phyloP scores from a whole-genome alignment of 441 rosid species.

The Bocquillonia castaneifolia region DNA sequence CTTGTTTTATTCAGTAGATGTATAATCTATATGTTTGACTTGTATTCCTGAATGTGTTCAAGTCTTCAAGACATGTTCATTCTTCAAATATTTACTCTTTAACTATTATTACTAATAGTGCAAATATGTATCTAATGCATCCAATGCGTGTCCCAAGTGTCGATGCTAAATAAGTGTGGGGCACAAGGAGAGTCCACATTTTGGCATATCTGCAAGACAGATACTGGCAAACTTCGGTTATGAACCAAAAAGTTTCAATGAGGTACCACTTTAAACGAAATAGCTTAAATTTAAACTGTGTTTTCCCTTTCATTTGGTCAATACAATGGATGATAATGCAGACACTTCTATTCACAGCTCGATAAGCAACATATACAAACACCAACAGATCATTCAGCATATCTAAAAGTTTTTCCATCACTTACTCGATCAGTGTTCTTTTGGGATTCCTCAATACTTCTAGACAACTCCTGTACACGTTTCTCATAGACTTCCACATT shows the following conservation, averaged over 20 bases:
- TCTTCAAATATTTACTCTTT: not conserved
- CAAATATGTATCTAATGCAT: not conserved
- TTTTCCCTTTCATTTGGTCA: not conserved
- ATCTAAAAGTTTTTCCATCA: not conserved
- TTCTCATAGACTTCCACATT: constrained; percentile 65
- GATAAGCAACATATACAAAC: not conserved
- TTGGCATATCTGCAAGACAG: too few relatives aligned
- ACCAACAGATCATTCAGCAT: not conserved
- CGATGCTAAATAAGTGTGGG: not conserved
- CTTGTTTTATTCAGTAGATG: not conserved
- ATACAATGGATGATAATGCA: not conserved
- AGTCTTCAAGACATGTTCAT: not conserved
- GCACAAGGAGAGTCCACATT: not conserved
- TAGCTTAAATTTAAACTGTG: too few relatives aligned
- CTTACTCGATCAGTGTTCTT: constrained; percentile 60
- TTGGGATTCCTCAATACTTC: constrained; percentile 73
- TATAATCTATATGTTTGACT: not conserved
- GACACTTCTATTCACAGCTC: not conserved
- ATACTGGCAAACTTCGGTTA: too few relatives aligned
- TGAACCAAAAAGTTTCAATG: too few relatives aligned
- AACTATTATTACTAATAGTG: not conserved
- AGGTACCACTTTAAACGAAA: not conserved
- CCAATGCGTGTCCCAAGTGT: not conserved
- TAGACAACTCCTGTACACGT: constrained; percentile 74
- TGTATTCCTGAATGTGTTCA: not conserved